Conservation (phyloP, 441 rosid species). For the Gossypium trilobum region DNA sequence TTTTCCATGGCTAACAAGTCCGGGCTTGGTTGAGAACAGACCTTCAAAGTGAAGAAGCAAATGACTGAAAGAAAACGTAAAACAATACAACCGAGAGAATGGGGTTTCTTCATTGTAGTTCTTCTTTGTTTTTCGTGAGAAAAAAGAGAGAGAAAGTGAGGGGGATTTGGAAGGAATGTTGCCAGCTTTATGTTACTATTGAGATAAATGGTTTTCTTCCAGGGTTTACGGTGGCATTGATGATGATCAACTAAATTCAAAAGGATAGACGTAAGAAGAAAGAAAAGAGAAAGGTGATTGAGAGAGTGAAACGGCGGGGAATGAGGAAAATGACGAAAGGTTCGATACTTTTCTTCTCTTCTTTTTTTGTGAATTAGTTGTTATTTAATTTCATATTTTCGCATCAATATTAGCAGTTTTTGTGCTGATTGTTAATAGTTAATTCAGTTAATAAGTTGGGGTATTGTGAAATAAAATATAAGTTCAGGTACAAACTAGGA, state of each 20-base stretch:
- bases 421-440: too few species aligned
- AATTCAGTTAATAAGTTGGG: too few species aligned
- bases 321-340: neutral
- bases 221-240: slow-evolving; percentile 7
- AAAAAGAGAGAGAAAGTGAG: slow-evolving; percentile 1
- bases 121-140: neutral
- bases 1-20: slow-evolving; percentile 51
- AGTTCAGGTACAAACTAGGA: too few species aligned
- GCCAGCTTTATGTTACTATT: neutral
- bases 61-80: slow-evolving; percentile 10
- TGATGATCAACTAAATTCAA: neutral
- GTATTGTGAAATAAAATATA: too few species aligned
- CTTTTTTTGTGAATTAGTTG: neutral
- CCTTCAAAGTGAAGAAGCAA: neutral
- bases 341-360: neutral
- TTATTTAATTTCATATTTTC: too few species aligned
- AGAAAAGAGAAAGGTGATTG: slow-evolving; percentile 3
- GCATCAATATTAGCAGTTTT: too few species aligned
- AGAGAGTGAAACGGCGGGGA: slow-evolving; percentile 14
- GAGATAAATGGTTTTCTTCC: neutral
- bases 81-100: slow-evolving; percentile 21
- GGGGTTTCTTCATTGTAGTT: slow-evolving; percentile 23
- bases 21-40: slow-evolving; percentile 23
- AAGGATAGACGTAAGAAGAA: neutral
- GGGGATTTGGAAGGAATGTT: slow-evolving; percentile 18